These are phyloP conservation scores for Erysimum cheiri DNA, from an alignment of 441 rosid species.

Conservation along the genomic window DNA sequence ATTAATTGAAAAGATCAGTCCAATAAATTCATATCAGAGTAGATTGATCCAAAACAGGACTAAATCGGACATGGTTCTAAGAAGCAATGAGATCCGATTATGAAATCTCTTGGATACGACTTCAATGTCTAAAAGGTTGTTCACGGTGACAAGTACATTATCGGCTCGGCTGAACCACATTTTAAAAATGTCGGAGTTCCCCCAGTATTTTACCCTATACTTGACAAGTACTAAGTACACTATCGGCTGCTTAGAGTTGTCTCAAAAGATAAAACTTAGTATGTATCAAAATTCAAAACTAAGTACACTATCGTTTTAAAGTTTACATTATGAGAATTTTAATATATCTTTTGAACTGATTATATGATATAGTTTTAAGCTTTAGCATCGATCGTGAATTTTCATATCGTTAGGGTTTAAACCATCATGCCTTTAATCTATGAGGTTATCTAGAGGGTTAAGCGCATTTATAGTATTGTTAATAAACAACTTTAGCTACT, in stretches of 20 bases:
- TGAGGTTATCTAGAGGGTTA: too few species aligned
- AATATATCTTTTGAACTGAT: too few species aligned
- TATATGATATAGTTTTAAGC: neutral
- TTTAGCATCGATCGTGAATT: slow-evolving; percentile 21
- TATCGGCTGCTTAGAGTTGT: too few species aligned
- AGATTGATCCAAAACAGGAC: slow-evolving; percentile 3
- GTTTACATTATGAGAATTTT: neutral
- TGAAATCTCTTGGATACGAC: neutral
- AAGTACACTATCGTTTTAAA: neutral
- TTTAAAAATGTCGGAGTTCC: neutral
- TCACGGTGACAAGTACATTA: neutral
- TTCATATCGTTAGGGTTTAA: neutral
- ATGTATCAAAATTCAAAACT: neutral
- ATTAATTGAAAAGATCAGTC: neutral
- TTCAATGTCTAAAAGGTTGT: neutral
- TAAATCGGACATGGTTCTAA: neutral
- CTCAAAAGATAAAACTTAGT: too few species aligned
- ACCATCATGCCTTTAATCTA: too few species aligned
- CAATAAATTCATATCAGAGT: neutral
- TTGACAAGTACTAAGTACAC: too few species aligned
- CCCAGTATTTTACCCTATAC: neutral
- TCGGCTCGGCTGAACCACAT: neutral
- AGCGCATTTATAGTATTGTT: too few species aligned
- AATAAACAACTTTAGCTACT: neutral
- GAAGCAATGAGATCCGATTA: neutral